Conservation (phyloP, 1,284 basidiomycete genomes). For the Ceratobasidium sp. region DNA sequence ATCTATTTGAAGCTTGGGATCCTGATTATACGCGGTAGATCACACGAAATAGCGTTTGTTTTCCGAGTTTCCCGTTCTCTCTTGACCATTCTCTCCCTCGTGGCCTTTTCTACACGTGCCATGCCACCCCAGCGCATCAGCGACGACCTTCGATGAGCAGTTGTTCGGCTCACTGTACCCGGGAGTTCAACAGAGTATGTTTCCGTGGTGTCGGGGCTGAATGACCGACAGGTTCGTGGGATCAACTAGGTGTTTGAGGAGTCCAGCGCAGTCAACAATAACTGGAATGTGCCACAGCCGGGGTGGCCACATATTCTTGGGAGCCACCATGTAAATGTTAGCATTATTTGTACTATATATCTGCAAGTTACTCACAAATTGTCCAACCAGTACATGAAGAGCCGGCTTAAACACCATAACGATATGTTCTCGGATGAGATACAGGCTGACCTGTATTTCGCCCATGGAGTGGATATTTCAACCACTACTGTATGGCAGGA, state of each 20-base stretch:
- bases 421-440: conserved; percentile 2
- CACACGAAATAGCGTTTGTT: too few species aligned
- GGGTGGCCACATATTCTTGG: conserved; percentile 6
- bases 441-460: neutral
- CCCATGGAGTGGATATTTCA: neutral
- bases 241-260: conserved; percentile 2
- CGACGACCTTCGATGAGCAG: conserved; percentile 21
- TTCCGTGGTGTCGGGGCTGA: neutral
- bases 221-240: neutral
- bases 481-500: conserved; percentile 51
- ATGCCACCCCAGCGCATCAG: conserved; percentile 3
- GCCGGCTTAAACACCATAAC: neutral
- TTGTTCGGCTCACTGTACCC: neutral
- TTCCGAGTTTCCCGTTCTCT: neutral
- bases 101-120: neutral
- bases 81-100: neutral
- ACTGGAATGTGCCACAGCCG: neutral
- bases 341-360: neutral
- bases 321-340: neutral
- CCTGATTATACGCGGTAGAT: too few species aligned
- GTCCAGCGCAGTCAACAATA: neutral
- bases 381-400: neutral
- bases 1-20: neutral
- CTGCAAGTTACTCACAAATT: neutral
- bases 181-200: neutral